phyloP scores from a whole-genome alignment of 768 basidiomycete genomes.

The Lepiota venenata region DNA sequence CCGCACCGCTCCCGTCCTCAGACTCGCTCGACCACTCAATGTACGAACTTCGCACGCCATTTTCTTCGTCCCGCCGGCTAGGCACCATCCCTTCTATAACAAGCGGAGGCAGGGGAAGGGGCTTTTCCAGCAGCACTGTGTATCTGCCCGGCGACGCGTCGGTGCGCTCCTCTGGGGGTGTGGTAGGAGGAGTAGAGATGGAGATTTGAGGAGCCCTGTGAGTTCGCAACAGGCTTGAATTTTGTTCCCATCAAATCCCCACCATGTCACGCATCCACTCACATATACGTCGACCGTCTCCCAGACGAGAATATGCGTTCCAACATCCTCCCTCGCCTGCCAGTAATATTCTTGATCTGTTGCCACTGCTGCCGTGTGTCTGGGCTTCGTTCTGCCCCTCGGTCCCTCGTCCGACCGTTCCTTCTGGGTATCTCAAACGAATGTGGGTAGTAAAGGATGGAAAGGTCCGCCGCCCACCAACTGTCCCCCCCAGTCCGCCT shows the following conservation, averaged over 20 bases:
- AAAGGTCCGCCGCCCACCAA: neutral
- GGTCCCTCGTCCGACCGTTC: too few species aligned
- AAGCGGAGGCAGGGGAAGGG: neutral
- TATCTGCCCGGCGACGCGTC: neutral
- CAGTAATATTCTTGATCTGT: neutral
- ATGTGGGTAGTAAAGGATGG: neutral
- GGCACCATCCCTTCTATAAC: neutral
- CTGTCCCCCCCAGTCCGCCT: neutral
- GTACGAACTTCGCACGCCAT: neutral
- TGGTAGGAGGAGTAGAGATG: slow-evolving; percentile 1
- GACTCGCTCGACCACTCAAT: slow-evolving; percentile 10
- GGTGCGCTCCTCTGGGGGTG: neutral
- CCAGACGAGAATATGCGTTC: neutral
- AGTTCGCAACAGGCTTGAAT: neutral
- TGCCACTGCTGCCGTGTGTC: neutral
- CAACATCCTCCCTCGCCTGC: neutral
- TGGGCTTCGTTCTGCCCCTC: neutral
- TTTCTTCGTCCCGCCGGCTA: neutral
- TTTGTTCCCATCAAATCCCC: slow-evolving; percentile 10
- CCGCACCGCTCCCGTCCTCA: slow-evolving; percentile 1
- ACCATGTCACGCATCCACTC: slow-evolving; percentile 4
- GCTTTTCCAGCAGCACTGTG: slow-evolving; percentile 1
- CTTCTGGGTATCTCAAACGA: neutral
- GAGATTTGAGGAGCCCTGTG: neutral
- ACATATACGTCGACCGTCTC: neutral